These are phyloP conservation scores for Fusarium sp. DNA, from an alignment of 2,329 filamentous ascomycete species.

Conservation along the genomic window DNA sequence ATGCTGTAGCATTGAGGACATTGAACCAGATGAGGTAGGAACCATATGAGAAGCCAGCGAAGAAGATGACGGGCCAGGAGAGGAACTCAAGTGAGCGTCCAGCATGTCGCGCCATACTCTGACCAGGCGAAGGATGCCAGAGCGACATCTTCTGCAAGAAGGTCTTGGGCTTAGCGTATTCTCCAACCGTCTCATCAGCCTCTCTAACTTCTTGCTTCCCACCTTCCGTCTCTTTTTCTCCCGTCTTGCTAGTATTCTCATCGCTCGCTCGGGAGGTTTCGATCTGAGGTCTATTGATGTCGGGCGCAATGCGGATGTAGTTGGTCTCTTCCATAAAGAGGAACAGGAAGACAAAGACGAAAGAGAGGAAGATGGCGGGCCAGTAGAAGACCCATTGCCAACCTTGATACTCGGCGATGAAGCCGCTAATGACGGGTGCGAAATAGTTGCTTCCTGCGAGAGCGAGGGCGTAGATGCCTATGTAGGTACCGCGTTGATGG, in stretches of 20 bases:
- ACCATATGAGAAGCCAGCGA: conserved; percentile 57
- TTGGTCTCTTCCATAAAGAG: conserved; percentile 71
- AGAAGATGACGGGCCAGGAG: conserved; percentile 58
- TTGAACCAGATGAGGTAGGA: conserved; percentile 59
- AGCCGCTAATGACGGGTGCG: conserved; percentile 58
- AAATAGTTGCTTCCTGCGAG: conserved; percentile 58
- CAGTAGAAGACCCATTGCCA: conserved; percentile 60
- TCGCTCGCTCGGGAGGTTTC: neutral
- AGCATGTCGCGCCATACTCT: conserved; percentile 53
- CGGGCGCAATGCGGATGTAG: conserved; percentile 55
- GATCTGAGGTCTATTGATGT: neutral
- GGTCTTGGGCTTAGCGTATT: conserved; percentile 48
- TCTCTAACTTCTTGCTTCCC: conserved; percentile 17
- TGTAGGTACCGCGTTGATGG: conserved; percentile 58
- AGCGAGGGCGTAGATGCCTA: conserved; percentile 56
- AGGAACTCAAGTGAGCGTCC: conserved; percentile 54
- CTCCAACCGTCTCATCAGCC: neutral
- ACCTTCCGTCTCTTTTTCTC: neutral
- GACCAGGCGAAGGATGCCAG: conserved; percentile 51
- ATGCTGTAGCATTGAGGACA: conserved; percentile 58
- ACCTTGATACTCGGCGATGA: conserved; percentile 57
- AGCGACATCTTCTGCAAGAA: conserved; percentile 58
- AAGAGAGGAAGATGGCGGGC: conserved; percentile 54
- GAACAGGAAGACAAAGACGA: conserved; percentile 57
- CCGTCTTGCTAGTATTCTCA: conserved; percentile 1